Percentiles rank a stretch among this genome's conserved stretches.
These are phyloP conservation scores for Fraxinus angustifolia DNA, from an alignment of 305 asterid species.

Conservation along the genomic window DNA sequence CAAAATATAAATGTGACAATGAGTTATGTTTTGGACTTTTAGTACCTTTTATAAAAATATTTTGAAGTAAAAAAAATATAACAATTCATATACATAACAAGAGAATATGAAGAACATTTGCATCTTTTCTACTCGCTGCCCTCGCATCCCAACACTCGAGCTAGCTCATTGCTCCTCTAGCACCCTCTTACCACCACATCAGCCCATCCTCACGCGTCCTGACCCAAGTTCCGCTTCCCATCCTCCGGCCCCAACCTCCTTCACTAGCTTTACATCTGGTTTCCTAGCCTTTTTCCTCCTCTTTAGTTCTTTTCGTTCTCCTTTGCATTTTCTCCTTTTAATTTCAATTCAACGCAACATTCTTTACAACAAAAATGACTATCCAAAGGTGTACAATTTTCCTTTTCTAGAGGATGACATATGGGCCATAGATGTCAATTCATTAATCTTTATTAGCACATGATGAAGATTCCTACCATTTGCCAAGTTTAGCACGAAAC, in stretches of 20 bases:
- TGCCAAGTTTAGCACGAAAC: slow-evolving; percentile 9
- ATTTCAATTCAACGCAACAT: neutral
- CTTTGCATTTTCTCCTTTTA: neutral
- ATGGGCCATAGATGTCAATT: neutral
- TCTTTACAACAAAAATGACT: neutral
- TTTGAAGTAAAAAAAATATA: neutral
- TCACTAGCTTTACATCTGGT: neutral
- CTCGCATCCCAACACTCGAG: neutral
- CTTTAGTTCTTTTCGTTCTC: neutral
- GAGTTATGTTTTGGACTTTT: neutral
- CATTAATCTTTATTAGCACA: neutral
- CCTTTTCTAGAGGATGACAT: neutral
- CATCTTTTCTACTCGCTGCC: neutral
- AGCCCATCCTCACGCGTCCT: neutral
- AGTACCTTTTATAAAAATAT: neutral
- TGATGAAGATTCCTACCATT: slow-evolving; percentile 1
- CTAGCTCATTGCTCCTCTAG: neutral
- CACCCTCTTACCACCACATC: neutral
- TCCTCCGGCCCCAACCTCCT: neutral
- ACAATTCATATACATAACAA: neutral
- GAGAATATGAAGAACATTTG: neutral
- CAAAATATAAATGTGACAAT: neutral
- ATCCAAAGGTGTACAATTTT: neutral
- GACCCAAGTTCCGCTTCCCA: neutral
- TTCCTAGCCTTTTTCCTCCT: neutral